phyloP scores from a whole-genome alignment of 2,329 filamentous ascomycete species.

The Didymella segeticola region DNA sequence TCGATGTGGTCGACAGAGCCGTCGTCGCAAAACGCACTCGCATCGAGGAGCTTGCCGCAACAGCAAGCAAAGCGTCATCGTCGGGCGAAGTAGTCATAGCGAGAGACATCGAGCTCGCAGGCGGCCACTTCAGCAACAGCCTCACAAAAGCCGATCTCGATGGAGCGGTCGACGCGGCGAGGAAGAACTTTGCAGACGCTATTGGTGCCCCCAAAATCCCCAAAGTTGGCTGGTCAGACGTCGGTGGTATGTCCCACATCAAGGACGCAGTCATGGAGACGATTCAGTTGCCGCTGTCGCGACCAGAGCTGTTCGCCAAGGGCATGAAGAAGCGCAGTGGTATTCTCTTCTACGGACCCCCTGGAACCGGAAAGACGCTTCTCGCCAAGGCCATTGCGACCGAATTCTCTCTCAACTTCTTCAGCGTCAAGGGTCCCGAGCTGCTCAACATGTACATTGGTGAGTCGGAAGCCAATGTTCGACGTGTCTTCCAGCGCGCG shows the following conservation, averaged over 20 bases:
- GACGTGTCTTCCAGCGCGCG: slow-evolving; percentile 85
- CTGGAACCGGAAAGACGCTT: slow-evolving; percentile 91
- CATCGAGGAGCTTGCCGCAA: slow-evolving; percentile 72
- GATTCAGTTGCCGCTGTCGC: slow-evolving; percentile 88
- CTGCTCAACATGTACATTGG: slow-evolving; percentile 96
- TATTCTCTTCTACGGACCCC: slow-evolving; percentile 90
- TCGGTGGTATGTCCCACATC: slow-evolving; percentile 89
- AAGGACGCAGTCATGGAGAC: slow-evolving; percentile 98
- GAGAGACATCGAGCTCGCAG: slow-evolving; percentile 86
- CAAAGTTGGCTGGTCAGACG: slow-evolving; percentile 95
- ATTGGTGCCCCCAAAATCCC: slow-evolving; percentile 98
- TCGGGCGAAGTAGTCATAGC: slow-evolving; percentile 62
- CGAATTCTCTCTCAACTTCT: slow-evolving; percentile 93
- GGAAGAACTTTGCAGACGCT: slow-evolving; percentile 97
- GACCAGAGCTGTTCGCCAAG: slow-evolving; percentile 92
- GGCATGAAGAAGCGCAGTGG: slow-evolving; percentile 98
- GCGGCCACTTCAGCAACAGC: slow-evolving; percentile 78
- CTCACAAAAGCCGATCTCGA: slow-evolving; percentile 87
- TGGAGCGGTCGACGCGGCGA: slow-evolving; percentile 88
- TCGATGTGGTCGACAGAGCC: slow-evolving; percentile 92
- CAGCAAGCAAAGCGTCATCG: slow-evolving; percentile 48
- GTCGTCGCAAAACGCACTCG: slow-evolving; percentile 77
- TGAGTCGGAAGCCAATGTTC: slow-evolving; percentile 90
- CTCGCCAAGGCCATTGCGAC: slow-evolving; percentile 92
- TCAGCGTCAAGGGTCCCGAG: slow-evolving; percentile 90